Conservation (phyloP, 2,329 filamentous ascomycete species). For the Fusarium nodosum region DNA sequence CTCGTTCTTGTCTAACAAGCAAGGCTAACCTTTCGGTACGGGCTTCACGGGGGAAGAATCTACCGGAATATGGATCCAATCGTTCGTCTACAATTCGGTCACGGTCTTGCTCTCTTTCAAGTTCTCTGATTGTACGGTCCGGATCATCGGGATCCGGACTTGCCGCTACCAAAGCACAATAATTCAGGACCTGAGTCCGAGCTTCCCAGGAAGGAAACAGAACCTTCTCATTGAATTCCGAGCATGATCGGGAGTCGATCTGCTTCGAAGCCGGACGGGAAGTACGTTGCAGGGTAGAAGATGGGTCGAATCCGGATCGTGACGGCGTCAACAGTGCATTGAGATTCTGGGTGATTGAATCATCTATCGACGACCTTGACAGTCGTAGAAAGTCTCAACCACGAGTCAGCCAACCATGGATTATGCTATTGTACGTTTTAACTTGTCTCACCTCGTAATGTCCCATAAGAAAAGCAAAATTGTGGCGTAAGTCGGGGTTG, state of each 20-base stretch:
- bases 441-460: conserved; percentile 71
- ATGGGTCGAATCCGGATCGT: conserved; percentile 79
- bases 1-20: conserved; percentile 79
- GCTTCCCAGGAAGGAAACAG: conserved; percentile 91
- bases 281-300: conserved; percentile 76
- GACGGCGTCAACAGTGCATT: conserved; percentile 88
- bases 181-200: conserved; percentile 85
- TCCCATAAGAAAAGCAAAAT: conserved; percentile 81
- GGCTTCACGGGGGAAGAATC: conserved; percentile 84
- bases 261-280: conserved; percentile 64
- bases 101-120: conserved; percentile 77
- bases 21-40: conserved; percentile 83
- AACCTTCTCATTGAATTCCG: conserved; percentile 79
- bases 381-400: conserved; percentile 87
- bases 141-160: conserved; percentile 90
- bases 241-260: conserved; percentile 75
- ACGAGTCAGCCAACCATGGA: conserved; percentile 23
- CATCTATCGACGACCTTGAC: conserved; percentile 87
- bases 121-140: conserved; percentile 75
- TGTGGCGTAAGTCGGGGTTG: conserved; percentile 74
- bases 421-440: background rate
- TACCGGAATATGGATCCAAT: conserved; percentile 88
- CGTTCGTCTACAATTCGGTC: conserved; percentile 87
- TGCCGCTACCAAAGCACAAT: conserved; percentile 89
- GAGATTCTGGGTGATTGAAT: conserved; percentile 92